Percentiles rank a stretch among this genome's conserved stretches.
Evolutionary conservation across 1,139 yeast species (phyloP).

Genomic region (Hanseniaspora sp.): DNA sequence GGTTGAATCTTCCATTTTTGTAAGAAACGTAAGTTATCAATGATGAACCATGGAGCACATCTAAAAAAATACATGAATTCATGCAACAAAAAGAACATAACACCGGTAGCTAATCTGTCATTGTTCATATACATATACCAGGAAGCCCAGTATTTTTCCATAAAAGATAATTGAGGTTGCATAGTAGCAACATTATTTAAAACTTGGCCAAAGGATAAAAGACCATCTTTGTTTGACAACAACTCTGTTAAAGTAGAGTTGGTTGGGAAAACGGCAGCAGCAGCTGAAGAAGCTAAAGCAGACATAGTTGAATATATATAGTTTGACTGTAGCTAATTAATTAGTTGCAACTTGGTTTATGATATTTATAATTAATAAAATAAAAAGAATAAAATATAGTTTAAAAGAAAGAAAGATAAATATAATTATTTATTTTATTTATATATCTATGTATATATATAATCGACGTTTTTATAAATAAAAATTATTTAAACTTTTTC

Average conservation of each 20-base stretch:
- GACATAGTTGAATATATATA: conserved; percentile 1
- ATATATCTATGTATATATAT: no score
- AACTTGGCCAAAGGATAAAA: conserved; percentile 28
- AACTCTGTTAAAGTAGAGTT: conserved; percentile 23
- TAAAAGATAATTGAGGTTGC: conserved; percentile 34
- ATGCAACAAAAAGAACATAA: conserved; percentile 60
- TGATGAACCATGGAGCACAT: conserved; percentile 72
- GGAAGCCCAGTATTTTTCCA: conserved; percentile 66
- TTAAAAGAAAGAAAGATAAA: background rate
- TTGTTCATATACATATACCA: conserved; percentile 66
- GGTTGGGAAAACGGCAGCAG: conserved; percentile 26
- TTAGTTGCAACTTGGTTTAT: background rate
- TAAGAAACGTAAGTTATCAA: conserved; percentile 67
- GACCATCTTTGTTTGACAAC: conserved; percentile 24
- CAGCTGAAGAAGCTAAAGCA: conserved; percentile 21
- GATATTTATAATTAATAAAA: background rate
- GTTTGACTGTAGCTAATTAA: no score
- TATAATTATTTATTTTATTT: background rate
- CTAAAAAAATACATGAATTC: conserved; percentile 77
- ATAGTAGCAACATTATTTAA: conserved; percentile 29
- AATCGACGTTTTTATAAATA: no score
- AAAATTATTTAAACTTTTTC: no score
- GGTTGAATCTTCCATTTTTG: conserved; percentile 73
- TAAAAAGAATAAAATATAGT: background rate
- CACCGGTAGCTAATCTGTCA: conserved; percentile 74